Percentiles rank a stretch among this genome's conserved stretches.
Evolutionary conservation across 192 early-diverging fungal species (phyloP).

Genomic region (Coemansia sp.): DNA sequence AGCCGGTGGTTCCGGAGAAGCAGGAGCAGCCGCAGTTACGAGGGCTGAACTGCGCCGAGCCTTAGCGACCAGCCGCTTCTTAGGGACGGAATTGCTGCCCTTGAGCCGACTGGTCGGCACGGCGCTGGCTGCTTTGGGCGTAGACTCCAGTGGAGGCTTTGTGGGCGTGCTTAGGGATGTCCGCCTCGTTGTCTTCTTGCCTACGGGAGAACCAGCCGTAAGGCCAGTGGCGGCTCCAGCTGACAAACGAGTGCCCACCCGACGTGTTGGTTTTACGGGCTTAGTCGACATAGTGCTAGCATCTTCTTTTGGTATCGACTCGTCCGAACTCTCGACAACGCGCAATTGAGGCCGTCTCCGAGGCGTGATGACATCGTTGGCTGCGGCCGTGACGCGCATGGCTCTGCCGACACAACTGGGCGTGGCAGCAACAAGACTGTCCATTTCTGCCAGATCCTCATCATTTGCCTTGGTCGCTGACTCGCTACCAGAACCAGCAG

Average conservation of each 20-base stretch:
- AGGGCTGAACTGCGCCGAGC: background rate
- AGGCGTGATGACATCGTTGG: background rate
- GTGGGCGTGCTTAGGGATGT: conserved; percentile 3
- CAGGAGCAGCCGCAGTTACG: background rate
- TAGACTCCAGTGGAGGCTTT: conserved; percentile 2
- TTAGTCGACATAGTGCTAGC: background rate
- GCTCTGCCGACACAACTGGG: background rate
- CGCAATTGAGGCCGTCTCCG: background rate
- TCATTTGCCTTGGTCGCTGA: background rate
- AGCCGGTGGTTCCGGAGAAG: background rate
- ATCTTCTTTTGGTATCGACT: conserved; percentile 7
- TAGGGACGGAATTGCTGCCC: background rate
- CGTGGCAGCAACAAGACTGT: background rate
- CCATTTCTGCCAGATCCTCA: background rate
- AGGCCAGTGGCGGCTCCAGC: background rate
- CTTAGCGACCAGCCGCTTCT: background rate
- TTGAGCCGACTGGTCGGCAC: conserved; percentile 19
- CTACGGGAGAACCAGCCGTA: background rate
- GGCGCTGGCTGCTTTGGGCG: background rate
- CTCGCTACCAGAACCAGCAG: background rate
- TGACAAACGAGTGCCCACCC: conserved; percentile 2
- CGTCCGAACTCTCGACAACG: conserved; percentile 39
- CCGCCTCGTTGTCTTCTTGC: background rate
- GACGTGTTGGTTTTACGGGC: background rate
- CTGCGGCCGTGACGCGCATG: background rate